A percentile compares a stretch with the other conserved stretches of the same genome.
Conservation (phyloP, 352 stramenopile species). For the Globisporangium canariense region DNA sequence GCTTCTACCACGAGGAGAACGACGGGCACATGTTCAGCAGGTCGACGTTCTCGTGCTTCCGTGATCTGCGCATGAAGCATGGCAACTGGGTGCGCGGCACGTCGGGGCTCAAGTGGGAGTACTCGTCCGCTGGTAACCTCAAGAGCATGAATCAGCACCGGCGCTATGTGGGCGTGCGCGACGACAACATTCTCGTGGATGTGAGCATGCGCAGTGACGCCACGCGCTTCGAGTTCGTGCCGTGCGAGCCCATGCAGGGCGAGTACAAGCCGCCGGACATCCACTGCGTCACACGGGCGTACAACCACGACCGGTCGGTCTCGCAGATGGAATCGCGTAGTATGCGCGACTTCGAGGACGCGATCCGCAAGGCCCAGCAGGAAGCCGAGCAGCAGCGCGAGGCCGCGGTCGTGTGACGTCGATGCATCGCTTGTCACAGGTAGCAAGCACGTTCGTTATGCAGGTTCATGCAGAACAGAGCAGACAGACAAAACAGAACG, state of each 20-base stretch:
- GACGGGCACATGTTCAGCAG: slow-evolving; percentile 81
- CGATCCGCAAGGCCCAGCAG: slow-evolving; percentile 31
- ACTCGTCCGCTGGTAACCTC: slow-evolving; percentile 74
- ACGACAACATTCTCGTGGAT: slow-evolving; percentile 72
- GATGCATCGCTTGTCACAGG: not conserved
- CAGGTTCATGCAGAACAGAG: not conserved
- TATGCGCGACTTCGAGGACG: slow-evolving; percentile 72
- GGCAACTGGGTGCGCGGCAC: slow-evolving; percentile 50
- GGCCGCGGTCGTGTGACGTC: not conserved
- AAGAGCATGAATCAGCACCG: slow-evolving; percentile 90
- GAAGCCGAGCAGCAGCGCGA: not conserved
- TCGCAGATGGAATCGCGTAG: slow-evolving; percentile 71
- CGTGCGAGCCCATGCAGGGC: slow-evolving; percentile 35
- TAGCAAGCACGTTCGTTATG: not conserved
- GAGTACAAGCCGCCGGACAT: slow-evolving; percentile 58
- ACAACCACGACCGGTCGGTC: slow-evolving; percentile 67
- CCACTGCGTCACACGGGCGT: slow-evolving; percentile 64
- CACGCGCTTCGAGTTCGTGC: slow-evolving; percentile 72
- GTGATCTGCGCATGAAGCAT: slow-evolving; percentile 80
- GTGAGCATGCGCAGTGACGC: slow-evolving; percentile 87
- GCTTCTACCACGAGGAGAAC: slow-evolving; percentile 67
- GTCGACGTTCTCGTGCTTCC: slow-evolving; percentile 83
- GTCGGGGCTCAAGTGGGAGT: slow-evolving; percentile 75
- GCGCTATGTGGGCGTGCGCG: slow-evolving; percentile 70
- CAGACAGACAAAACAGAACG: not conserved